Conservation (phyloP, 2,329 filamentous ascomycete species). For the Beauveria rudraprayagi region DNA sequence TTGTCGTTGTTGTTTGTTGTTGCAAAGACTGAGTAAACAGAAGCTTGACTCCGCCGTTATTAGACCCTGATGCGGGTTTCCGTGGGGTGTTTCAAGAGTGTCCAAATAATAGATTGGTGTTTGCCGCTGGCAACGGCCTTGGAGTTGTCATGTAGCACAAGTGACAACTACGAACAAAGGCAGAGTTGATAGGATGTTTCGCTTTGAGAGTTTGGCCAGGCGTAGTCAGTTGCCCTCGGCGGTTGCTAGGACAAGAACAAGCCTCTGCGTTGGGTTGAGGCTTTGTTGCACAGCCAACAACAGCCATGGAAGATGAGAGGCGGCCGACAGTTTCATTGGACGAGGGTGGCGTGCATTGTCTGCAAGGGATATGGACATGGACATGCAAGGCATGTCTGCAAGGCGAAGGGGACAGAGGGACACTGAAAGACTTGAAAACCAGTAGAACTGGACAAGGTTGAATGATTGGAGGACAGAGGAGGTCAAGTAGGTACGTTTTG, state of each 20-base stretch:
- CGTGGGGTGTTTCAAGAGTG: background rate
- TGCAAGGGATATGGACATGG: background rate
- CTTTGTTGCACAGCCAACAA: background rate
- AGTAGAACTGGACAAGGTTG: too few relatives aligned
- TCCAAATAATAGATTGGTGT: too few relatives aligned
- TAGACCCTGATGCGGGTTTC: constrained; percentile 1
- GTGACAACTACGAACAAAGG: background rate
- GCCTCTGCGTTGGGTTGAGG: background rate
- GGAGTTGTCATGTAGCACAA: background rate
- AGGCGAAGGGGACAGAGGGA: too few relatives aligned
- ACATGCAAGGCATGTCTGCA: too few relatives aligned
- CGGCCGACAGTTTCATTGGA: background rate
- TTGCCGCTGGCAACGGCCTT: background rate
- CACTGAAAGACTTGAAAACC: too few relatives aligned
- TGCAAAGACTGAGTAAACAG: background rate
- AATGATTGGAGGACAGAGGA: too few relatives aligned
- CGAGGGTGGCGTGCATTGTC: background rate
- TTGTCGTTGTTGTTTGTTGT: background rate
- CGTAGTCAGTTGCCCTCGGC: background rate
- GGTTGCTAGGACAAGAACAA: background rate
- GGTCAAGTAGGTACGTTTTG: too few relatives aligned
- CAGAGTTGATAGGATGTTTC: background rate
- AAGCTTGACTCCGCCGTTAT: background rate
- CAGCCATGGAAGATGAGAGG: too few relatives aligned
- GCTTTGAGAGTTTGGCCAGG: too few relatives aligned